Evolutionary conservation across 805 yeast genomes (phyloP).

Genomic region (Candida xiaguanensis): DNA sequence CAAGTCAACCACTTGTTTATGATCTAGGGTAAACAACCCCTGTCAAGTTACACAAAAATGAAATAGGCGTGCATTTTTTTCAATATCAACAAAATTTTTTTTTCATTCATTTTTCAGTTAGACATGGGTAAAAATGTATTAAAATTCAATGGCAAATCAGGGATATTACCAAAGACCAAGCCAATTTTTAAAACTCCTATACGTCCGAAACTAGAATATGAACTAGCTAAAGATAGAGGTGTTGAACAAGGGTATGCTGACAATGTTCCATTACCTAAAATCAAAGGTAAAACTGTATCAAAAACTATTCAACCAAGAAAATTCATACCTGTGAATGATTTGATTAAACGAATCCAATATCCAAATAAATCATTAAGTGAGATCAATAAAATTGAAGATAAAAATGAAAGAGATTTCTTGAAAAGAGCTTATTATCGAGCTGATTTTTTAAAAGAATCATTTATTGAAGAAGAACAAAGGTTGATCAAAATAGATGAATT

Average conservation of each 20-base stretch:
- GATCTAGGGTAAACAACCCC: no score
- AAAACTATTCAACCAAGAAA: constrained; percentile 53
- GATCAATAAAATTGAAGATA: constrained; percentile 20
- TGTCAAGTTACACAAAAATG: no score
- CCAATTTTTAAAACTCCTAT: constrained; percentile 69
- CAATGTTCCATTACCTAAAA: constrained; percentile 64
- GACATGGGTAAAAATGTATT: constrained; percentile 52
- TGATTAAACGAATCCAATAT: constrained; percentile 48
- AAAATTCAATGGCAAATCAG: constrained; percentile 65
- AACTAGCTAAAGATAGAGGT: constrained; percentile 38
- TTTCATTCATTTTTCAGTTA: constrained; percentile 1
- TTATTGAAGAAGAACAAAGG: constrained; percentile 49
- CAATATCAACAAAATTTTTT: constrained; percentile 3
- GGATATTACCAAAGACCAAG: constrained; percentile 76
- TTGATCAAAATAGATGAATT: constrained; percentile 35
- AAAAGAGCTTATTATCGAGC: constrained; percentile 51
- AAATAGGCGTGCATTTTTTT: not conserved
- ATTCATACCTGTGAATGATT: constrained; percentile 55
- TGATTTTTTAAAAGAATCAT: constrained; percentile 61
- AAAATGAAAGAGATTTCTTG: constrained; percentile 29
- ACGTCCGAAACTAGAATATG: constrained; percentile 45
- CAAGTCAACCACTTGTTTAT: no score
- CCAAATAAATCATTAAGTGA: constrained; percentile 28
- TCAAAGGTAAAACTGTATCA: constrained; percentile 37
- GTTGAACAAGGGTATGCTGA: constrained; percentile 67